Conservation (phyloP, 345 rosid genomes). For the Gossypium stocksii region DNA sequence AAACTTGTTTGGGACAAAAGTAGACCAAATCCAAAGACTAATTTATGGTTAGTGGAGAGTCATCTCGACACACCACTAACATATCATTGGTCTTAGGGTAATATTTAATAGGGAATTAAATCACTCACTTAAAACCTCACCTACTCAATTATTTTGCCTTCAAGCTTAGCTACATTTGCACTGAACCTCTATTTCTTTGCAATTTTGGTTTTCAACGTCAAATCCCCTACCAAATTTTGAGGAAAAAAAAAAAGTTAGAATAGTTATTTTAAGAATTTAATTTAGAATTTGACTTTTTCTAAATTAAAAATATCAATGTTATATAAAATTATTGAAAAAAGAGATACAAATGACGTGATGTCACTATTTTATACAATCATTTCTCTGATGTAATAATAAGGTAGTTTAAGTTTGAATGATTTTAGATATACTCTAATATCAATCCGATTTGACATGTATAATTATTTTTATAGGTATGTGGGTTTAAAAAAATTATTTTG, state of each 20-base stretch:
- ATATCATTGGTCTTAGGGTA: not conserved
- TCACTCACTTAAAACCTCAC: not conserved
- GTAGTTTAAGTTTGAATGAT: too few relatives aligned
- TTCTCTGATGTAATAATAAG: fast-evolving
- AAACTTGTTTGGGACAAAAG: not conserved
- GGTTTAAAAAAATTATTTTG: too few relatives aligned
- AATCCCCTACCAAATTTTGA: not conserved
- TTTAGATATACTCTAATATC: too few relatives aligned
- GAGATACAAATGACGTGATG: fast-evolving
- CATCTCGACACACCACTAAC: not conserved
- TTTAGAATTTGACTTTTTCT: too few relatives aligned
- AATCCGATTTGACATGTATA: too few relatives aligned
- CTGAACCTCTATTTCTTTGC: not conserved
- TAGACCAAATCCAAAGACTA: conserved; percentile 4
- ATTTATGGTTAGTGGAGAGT: not conserved
- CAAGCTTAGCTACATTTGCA: not conserved
- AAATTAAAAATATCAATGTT: too few relatives aligned
- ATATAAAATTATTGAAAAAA: too few relatives aligned
- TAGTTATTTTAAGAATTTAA: too few relatives aligned
- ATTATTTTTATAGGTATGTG: too few relatives aligned
- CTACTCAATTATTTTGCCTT: conserved; percentile 12
- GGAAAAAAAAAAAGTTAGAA: too few relatives aligned
- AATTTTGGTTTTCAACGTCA: not conserved
- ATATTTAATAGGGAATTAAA: conserved; percentile 2
- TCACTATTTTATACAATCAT: too few relatives aligned